A percentile compares a stretch with the other conserved stretches of the same genome.
Conservation (phyloP, 176 grass and related monocot genomes). For the Pharus latifolius region DNA sequence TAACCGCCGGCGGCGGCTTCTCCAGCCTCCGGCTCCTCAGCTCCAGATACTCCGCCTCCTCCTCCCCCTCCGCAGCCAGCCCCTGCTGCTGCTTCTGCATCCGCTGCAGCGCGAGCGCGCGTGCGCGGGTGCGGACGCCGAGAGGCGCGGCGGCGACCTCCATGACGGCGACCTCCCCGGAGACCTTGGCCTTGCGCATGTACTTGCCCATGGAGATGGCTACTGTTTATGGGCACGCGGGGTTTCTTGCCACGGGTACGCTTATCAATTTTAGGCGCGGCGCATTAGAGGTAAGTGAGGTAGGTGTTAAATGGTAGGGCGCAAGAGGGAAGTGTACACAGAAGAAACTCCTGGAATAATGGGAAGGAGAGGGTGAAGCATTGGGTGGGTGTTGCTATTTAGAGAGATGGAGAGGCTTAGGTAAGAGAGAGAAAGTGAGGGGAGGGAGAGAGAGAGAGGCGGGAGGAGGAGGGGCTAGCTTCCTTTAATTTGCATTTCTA, state of each 20-base stretch:
- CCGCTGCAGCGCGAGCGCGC: slow-evolving; percentile 34
- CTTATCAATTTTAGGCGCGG: neutral
- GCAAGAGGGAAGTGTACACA: neutral
- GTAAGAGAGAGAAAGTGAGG: neutral
- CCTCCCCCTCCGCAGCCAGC: neutral
- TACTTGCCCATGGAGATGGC: slow-evolving; percentile 53
- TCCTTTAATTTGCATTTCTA: neutral
- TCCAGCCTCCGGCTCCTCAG: slow-evolving; percentile 61
- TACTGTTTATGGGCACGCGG: neutral
- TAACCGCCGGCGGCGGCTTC: neutral
- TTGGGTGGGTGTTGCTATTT: slow-evolving; percentile 23
- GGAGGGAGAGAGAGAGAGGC: neutral
- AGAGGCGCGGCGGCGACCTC: slow-evolving; percentile 36
- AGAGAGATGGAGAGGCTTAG: neutral
- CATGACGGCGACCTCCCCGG: slow-evolving; percentile 50
- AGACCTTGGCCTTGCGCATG: slow-evolving; percentile 59
- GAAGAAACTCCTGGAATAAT: neutral
- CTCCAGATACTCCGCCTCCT: slow-evolving; percentile 33
- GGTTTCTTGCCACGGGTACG: neutral
- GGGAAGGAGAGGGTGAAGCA: neutral
- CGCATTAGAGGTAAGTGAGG: neutral
- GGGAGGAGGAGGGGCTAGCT: neutral
- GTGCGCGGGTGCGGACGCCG: slow-evolving; percentile 48
- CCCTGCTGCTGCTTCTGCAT: slow-evolving; percentile 13
- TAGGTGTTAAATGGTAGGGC: slow-evolving; percentile 2